phyloP scores from a whole-genome alignment of 768 basidiomycete species.

The Suillus ampliporus region DNA sequence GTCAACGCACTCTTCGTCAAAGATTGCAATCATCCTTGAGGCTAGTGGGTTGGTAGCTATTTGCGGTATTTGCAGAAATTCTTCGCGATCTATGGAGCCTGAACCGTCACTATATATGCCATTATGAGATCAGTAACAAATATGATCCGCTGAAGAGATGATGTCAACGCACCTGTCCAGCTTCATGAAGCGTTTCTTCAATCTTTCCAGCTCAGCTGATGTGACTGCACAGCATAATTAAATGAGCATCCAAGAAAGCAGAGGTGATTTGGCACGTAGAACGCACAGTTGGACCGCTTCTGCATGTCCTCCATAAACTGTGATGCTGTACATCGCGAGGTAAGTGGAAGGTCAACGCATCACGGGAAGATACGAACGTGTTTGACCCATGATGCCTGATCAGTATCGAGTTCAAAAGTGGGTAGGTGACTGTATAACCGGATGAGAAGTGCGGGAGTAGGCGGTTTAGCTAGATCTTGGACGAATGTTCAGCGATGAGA shows the following conservation, averaged over 20 bases:
- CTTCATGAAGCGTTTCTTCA: slow-evolving; percentile 99
- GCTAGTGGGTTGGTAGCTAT: slow-evolving; percentile 98
- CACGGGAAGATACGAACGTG: slow-evolving; percentile 58
- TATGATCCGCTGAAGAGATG: slow-evolving; percentile 4
- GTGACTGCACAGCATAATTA: slow-evolving; percentile 67
- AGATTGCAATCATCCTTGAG: slow-evolving; percentile 98
- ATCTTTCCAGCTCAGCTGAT: slow-evolving; percentile 87
- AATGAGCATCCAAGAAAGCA: slow-evolving; percentile 18
- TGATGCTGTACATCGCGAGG: slow-evolving; percentile 57
- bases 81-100: slow-evolving; percentile 97
- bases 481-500: not conserved
- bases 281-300: slow-evolving; percentile 95
- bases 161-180: slow-evolving; percentile 75
- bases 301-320: slow-evolving; percentile 99
- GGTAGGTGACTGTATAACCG: not conserved
- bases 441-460: not conserved
- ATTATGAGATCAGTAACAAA: slow-evolving; percentile 4
- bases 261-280: not conserved
- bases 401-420: not conserved
- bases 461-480: not conserved
- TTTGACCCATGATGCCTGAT: slow-evolving; percentile 69
- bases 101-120: slow-evolving; percentile 82
- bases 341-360: slow-evolving; percentile 11
- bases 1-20: slow-evolving; percentile 92
- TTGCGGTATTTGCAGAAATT: slow-evolving; percentile 98